Base-by-base conservation (phyloP, 441 rosid species). In the Adansonia rubrostipa region DNA sequence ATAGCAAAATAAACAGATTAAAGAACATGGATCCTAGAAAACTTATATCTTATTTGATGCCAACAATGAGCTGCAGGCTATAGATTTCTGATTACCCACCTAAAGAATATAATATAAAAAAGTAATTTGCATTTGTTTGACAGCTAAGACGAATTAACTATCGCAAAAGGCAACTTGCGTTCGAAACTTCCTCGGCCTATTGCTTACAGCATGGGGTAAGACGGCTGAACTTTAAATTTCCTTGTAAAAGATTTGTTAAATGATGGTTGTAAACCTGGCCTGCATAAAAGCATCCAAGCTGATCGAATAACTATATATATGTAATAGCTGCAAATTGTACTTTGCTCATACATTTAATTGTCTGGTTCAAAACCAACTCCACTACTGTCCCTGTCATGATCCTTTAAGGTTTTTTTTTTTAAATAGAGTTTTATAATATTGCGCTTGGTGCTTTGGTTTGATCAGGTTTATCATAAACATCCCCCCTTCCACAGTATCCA, bases 301-400 rank as follows among this genome's bases (percentile, higher is more conserved):
- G 75, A 54, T 53, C 15, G 5, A 36, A 45, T 20, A 69, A 47
- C 4, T 66, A 14, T 51, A 71, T 28, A 22, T 51, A 71, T 71
- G 28, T 0, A 51, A 71, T 33, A 51, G 48, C 24, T 33, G 48
- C 61, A 54, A 71, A 11, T 19, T 28, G 47, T 68, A 20, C 10
- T 70, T 70, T 50, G 2, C 51, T 19, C 19, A 6, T 10, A 54
- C 74, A 69, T 17, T 42, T 48, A 24, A 28, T 71, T 51, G 7
- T 22, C 22, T 71, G 74, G 22, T 8, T 9, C 1, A 24, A 71
- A 28, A 51, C 74, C 61, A 71, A 51, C 24, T 51, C 74, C 74
- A 28, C 61, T 71, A 71, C 62, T 15, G 62, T 71, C 75, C 15
- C 47, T 71, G 9, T 71, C 75, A 53, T 53, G 45, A 15, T 53